Conservation (phyloP, 1,139 yeast genomes). For the Suhomyces bokatorum region DNA sequence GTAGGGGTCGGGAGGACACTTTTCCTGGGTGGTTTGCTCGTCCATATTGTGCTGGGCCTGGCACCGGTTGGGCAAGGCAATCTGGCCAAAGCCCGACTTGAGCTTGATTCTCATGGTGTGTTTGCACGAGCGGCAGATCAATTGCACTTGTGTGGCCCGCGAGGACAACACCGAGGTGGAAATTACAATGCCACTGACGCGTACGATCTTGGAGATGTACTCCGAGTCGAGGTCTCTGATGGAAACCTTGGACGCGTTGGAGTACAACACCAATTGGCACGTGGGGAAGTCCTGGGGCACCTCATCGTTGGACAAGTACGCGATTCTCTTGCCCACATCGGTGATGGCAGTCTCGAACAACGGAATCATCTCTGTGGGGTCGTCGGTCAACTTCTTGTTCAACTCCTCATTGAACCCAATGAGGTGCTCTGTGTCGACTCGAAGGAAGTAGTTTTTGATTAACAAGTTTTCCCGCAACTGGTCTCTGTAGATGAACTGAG, state of each 20-base stretch:
- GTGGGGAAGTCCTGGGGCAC: constrained; percentile 64
- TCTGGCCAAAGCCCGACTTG: constrained; percentile 75
- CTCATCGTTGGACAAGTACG: constrained; percentile 57
- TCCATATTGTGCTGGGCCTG: constrained; percentile 56
- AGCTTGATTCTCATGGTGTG: constrained; percentile 71
- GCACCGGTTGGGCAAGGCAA: constrained; percentile 76
- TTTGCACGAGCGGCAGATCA: constrained; percentile 87
- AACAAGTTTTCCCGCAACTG: constrained; percentile 86
- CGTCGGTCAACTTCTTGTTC: constrained; percentile 79
- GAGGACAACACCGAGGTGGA: constrained; percentile 89
- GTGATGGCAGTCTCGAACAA: constrained; percentile 87
- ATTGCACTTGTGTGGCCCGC: constrained; percentile 79
- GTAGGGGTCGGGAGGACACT: constrained; percentile 91
- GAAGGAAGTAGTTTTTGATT: constrained; percentile 69
- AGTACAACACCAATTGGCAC: constrained; percentile 78
- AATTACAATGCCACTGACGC: constrained; percentile 91
- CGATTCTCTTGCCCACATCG: constrained; percentile 83
- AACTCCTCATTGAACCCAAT: constrained; percentile 87
- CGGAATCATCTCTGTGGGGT: constrained; percentile 88
- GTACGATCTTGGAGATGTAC: constrained; percentile 84
- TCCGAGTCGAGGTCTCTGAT: constrained; percentile 82
- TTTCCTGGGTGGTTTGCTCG: constrained; percentile 50
- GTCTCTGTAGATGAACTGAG: constrained; percentile 85
- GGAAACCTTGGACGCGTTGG: constrained; percentile 71
- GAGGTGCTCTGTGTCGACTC: constrained; percentile 81